phyloP scores from a whole-genome alignment of 1,139 yeast species.

The Arxiozyma slooffiae region DNA sequence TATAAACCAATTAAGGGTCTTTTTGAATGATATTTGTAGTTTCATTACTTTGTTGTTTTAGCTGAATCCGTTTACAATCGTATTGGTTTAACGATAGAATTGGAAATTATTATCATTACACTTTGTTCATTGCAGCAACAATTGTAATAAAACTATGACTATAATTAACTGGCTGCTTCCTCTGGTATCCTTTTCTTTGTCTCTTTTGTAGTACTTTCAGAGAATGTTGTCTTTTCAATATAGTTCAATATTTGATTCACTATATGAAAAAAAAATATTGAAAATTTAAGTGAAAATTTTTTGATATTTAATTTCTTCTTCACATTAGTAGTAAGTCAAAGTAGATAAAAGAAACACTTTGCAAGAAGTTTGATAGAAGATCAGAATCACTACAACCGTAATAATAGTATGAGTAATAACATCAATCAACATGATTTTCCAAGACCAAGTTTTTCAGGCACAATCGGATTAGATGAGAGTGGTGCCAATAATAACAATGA shows the following conservation, averaged over 20 bases:
- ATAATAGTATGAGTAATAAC: neutral
- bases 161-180: no score
- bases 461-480: slow-evolving; percentile 3
- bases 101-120: no score
- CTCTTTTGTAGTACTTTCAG: neutral
- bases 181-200: neutral
- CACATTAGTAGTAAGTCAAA: no score
- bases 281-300: slow-evolving; percentile 2
- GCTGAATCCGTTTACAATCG: neutral
- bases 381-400: neutral
- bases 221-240: neutral
- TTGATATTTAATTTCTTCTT: neutral
- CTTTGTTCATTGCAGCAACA: no score
- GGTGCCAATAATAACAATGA: neutral
- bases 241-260: neutral
- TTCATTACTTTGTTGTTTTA: neutral
- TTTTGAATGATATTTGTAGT: slow-evolving; percentile 24
- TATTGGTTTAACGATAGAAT: neutral
- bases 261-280: neutral
- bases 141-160: no score
- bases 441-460: slow-evolving; percentile 25
- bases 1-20: slow-evolving; percentile 27
- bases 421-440: slow-evolving; percentile 12
- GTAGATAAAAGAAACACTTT: neutral
- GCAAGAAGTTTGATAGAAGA: neutral